phyloP scores from a whole-genome alignment of 106 monocot species.

The Dactylorhiza incarnata region DNA sequence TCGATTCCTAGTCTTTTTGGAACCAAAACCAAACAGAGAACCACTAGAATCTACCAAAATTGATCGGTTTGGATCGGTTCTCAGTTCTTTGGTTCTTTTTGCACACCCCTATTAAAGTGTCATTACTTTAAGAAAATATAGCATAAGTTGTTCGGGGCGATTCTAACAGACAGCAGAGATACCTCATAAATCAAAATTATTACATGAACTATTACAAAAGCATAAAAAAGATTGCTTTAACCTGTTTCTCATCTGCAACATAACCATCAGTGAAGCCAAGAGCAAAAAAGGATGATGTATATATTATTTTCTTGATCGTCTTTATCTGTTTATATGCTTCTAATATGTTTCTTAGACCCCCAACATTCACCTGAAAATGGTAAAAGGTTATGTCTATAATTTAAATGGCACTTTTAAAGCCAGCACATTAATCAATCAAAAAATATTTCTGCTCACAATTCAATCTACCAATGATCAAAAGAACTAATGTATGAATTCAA shows the following conservation, averaged over 20 bases:
- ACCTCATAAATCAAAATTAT: neutral
- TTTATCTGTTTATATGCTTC: slow-evolving; percentile 51
- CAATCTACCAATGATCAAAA: neutral
- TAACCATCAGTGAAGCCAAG: slow-evolving; percentile 81
- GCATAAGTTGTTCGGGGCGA: neutral
- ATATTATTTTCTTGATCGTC: slow-evolving; percentile 65
- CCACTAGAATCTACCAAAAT: too few species aligned
- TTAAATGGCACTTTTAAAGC: neutral
- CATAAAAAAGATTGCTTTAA: slow-evolving; percentile 3
- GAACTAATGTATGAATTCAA: neutral
- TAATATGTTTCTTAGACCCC: slow-evolving; percentile 75
- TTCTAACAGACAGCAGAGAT: neutral
- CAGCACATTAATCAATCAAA: neutral
- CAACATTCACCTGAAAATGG: slow-evolving; percentile 63
- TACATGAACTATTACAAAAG: neutral
- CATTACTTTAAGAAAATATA: neutral
- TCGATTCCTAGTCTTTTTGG: too few species aligned
- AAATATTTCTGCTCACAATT: neutral
- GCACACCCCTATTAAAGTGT: too few species aligned
- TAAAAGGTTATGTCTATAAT: neutral
- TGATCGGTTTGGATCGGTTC: too few species aligned
- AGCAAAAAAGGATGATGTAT: slow-evolving; percentile 95
- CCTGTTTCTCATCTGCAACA: slow-evolving; percentile 89
- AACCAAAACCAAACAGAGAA: too few species aligned
- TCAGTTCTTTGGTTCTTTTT: too few species aligned